Base-by-base conservation (phyloP, 75 land plant genomes). In the Cupressus sempervirens region DNA sequence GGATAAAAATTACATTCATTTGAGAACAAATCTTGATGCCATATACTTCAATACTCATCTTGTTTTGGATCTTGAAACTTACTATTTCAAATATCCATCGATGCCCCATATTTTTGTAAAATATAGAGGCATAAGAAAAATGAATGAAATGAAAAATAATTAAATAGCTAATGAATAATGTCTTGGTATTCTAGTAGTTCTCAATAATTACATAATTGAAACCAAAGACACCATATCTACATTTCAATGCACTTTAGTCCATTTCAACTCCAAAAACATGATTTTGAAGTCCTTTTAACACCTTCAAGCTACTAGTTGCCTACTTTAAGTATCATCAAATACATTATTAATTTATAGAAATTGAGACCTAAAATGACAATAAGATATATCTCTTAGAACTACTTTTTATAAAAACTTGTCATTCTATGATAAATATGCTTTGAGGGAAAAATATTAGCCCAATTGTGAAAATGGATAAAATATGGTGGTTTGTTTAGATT, bases 221-320 rank as follows among this genome's bases (percentile, higher is more conserved):
- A 82, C 91, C 94, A 56, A 87, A 92, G 82, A 92, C 94, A 1
- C 92, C 94, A 62, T 92, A 92, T 72, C 94, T 80, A 84, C 94
- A 93, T n/a, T 93, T 53, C 91, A 86, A 45, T 91, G 90, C 58
- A 86, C 90, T 84, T 90, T 93, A 88, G 88, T 89, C 87, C 91
- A 85, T 84, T 93, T 90, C 88, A 93, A 88, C 87, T 89, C 94
- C 91, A 87, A 83, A 88, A 93, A 93, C 75, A 85, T 83, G 56
- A 53, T 86, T 87, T 87, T 88, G 87, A 93, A 93, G 83, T 90
- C 91, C 7, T n/a, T 93, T 93, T 14, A 88, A 82, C 82, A 93
- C 89, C 56, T 86, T 88, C 91, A 93, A 91, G 15, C 93, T 91
- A n/a, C 87, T 86, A 15, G 86, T 89, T 11, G 92, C 92, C 87